These are phyloP conservation scores for Podaxis pistillaris DNA, from an alignment of 768 basidiomycete species.

Conservation along the genomic window DNA sequence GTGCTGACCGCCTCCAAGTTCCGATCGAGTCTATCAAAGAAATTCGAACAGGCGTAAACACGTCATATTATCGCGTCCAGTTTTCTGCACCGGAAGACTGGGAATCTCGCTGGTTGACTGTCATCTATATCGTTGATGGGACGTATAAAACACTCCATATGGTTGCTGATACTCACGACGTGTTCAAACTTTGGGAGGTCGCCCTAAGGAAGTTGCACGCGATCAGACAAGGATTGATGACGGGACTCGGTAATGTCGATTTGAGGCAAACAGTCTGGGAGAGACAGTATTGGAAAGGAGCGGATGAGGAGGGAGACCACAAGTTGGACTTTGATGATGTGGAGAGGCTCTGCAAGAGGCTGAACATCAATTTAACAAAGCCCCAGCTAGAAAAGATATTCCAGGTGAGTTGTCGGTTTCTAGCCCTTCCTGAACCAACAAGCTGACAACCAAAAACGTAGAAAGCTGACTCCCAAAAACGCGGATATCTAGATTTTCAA, in stretches of 20 bases:
- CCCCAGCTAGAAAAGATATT: conserved; percentile 59
- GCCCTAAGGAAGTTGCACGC: conserved; percentile 64
- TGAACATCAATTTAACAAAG: conserved; percentile 61
- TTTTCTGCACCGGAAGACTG: conserved; percentile 61
- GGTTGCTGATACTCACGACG: conserved; percentile 59
- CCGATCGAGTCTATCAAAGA: conserved; percentile 87
- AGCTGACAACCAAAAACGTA: conserved; percentile 24
- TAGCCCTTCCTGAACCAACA: not conserved
- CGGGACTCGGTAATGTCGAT: conserved; percentile 60
- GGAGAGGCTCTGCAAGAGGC: conserved; percentile 63
- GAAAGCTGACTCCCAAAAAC: conserved; percentile 59
- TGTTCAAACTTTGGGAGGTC: conserved; percentile 50
- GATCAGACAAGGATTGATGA: conserved; percentile 69
- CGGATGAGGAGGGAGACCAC: conserved; percentile 61
- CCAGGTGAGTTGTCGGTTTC: conserved; percentile 37
- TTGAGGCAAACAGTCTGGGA: conserved; percentile 73
- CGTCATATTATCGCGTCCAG: conserved; percentile 68
- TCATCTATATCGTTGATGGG: conserved; percentile 78
- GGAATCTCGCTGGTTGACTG: conserved; percentile 78
- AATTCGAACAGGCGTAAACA: conserved; percentile 71
- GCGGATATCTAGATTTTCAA: conserved; percentile 67
- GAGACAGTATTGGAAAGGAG: conserved; percentile 78
- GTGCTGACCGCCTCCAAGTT: conserved; percentile 43
- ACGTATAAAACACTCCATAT: conserved; percentile 86
- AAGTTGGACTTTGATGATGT: conserved; percentile 70